Evolutionary conservation across 306 rosid species (phyloP).

Genomic region (Prunus armeniaca): DNA sequence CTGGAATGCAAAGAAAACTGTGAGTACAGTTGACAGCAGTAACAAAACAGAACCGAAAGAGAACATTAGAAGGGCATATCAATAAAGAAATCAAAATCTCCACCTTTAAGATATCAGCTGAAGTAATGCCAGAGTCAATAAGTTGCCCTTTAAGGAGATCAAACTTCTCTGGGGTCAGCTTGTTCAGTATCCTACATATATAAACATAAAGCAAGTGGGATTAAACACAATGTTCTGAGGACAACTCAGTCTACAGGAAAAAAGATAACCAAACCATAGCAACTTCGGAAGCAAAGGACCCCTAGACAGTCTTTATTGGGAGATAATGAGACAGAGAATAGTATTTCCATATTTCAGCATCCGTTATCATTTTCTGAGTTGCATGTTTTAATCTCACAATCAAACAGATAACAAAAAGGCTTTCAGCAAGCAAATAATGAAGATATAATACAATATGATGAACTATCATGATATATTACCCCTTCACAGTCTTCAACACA

Average conservation of each 20-base stretch:
- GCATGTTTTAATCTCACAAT: not conserved
- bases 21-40: slow-evolving; percentile 19
- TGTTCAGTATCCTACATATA: slow-evolving; percentile 80
- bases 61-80: not conserved
- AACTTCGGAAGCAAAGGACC: not conserved
- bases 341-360: not conserved
- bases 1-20: slow-evolving; percentile 50
- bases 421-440: not conserved
- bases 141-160: slow-evolving; percentile 97
- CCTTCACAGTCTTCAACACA: slow-evolving; percentile 88
- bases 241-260: not conserved
- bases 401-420: not conserved
- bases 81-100: not conserved
- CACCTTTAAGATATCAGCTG: slow-evolving; percentile 93
- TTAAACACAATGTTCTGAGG: not conserved
- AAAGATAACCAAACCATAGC: not conserved
- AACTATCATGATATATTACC: slow-evolving; percentile 39
- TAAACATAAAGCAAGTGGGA: not conserved
- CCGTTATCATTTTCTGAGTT: not conserved
- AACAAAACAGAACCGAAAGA: slow-evolving; percentile 7
- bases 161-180: slow-evolving; percentile 97
- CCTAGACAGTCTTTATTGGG: not conserved
- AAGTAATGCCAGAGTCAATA: slow-evolving; percentile 84
- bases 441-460: not conserved
- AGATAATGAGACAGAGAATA: not conserved